Base-by-base conservation (phyloP, 2,329 filamentous ascomycete genomes). In the Cordyceps tenuipes region DNA sequence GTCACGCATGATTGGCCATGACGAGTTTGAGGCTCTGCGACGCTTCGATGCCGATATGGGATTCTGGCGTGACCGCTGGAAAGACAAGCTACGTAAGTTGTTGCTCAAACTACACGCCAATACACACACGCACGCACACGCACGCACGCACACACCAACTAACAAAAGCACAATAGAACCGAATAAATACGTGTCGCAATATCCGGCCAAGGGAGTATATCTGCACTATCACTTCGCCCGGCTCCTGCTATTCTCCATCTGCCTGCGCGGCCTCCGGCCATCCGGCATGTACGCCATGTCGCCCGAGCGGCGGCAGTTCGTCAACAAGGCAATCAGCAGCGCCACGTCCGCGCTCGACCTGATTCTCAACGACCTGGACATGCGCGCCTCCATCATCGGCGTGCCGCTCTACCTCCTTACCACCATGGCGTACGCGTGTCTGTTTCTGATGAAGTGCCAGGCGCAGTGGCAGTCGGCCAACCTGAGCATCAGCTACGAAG, bases 151-250 rank as follows among this genome's bases (percentile, higher is more conserved):
- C 8, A 13, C 13, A 17, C 5, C 10, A 9, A 17, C 34, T 62
- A 62, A 71, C 67, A 46, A 41, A 41, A 17, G 13, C 2, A 56
- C 34, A 7, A 15, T 60, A 79, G 77, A 70, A 51, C 74, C 74
- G 36, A 77, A 77, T 62, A 71, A 72, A 59, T 74, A 78, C 62
- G 72, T 81, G 41, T 74, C 76, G 44, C 71, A 73, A 55, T 81
- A 80, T 64, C 79, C 79, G 21, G 74, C 76, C 57, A 79, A 79
- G 66, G 78, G 76, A 26, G 77, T 79, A 7, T 71, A 72, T 31
- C 70, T 81, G 62, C 77, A 81, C 64, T 79, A 78, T 62, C 71
- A 80, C 65, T 81, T 80, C 64, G 79, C 77, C 51, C 74, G 77
- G 52, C 68, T 82, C 19, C 77, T 80, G 51, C 68, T 81, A 9